Conservation (phyloP, 495 filamentous ascomycete genomes). For the Copromyces sp. region DNA sequence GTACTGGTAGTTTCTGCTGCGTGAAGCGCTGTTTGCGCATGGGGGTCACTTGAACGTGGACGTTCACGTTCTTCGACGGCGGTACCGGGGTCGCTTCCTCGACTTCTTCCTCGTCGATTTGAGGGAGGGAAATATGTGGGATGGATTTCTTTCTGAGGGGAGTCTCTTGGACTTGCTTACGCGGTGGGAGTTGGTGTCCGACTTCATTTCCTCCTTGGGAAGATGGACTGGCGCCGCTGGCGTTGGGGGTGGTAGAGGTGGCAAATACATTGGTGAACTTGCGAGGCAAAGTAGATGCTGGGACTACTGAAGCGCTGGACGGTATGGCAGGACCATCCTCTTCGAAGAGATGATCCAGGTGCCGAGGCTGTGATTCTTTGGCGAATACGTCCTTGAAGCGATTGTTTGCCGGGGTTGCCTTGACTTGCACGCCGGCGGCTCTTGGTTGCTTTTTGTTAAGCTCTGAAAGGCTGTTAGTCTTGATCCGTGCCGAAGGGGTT, state of each 20-base stretch:
- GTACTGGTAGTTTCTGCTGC: not conserved
- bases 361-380: slow-evolving; percentile 5
- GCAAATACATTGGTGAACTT: slow-evolving; percentile 20
- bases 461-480: slow-evolving; percentile 35
- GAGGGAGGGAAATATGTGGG: not conserved
- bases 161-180: not conserved
- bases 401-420: slow-evolving; percentile 62
- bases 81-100: not conserved
- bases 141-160: not conserved
- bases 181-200: not conserved
- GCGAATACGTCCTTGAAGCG: slow-evolving; percentile 38
- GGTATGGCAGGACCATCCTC: slow-evolving; percentile 11
- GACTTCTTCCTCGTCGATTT: not conserved
- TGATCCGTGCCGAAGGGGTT: not conserved
- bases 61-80: not conserved
- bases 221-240: not conserved
- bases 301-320: slow-evolving; percentile 21
- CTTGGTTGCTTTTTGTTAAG: slow-evolving; percentile 54
- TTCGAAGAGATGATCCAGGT: slow-evolving; percentile 3
- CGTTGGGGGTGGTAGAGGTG: not conserved
- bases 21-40: not conserved
- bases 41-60: not conserved
- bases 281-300: slow-evolving; percentile 28
- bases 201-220: not conserved
- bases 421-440: slow-evolving; percentile 54